Evolutionary conservation across 2,329 filamentous ascomycete genomes (phyloP).

Genomic region (Colletotrichum sp.): DNA sequence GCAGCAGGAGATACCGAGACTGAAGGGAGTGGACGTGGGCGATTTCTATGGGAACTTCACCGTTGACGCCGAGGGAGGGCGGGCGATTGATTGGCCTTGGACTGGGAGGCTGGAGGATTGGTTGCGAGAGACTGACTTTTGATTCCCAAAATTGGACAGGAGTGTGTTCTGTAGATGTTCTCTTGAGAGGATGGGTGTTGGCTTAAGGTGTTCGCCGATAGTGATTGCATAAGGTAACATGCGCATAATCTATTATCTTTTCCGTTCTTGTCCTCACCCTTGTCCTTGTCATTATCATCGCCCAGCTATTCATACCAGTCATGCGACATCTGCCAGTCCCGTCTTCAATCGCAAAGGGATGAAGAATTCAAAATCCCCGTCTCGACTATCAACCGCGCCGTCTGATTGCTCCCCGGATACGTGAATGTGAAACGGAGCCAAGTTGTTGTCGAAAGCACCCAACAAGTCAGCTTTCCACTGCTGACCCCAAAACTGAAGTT

Average conservation of each 20-base stretch:
- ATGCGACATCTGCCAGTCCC: too few relatives aligned
- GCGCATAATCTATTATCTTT: too few relatives aligned
- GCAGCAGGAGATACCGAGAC: neutral
- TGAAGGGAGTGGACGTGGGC: neutral
- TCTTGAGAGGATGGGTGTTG: too few relatives aligned
- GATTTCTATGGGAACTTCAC: neutral
- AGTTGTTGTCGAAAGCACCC: neutral
- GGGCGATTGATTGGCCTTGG: neutral
- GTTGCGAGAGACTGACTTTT: neutral
- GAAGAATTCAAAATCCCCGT: neutral
- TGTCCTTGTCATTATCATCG: too few relatives aligned
- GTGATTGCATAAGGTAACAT: too few relatives aligned
- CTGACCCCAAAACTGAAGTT: neutral
- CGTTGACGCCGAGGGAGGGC: neutral
- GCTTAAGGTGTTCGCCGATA: too few relatives aligned
- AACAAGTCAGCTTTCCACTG: neutral
- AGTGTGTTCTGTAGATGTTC: too few relatives aligned
- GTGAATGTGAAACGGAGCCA: too few relatives aligned
- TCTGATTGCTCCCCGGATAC: neutral
- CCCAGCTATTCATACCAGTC: too few relatives aligned
- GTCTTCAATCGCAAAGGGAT: neutral
- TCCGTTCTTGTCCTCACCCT: too few relatives aligned
- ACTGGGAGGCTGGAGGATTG: neutral
- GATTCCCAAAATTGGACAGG: too few relatives aligned
- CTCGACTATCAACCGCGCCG: neutral